Base-by-base conservation (phyloP, 2,329 filamentous ascomycete species). In the Coniosporium tulheliwenetii region DNA sequence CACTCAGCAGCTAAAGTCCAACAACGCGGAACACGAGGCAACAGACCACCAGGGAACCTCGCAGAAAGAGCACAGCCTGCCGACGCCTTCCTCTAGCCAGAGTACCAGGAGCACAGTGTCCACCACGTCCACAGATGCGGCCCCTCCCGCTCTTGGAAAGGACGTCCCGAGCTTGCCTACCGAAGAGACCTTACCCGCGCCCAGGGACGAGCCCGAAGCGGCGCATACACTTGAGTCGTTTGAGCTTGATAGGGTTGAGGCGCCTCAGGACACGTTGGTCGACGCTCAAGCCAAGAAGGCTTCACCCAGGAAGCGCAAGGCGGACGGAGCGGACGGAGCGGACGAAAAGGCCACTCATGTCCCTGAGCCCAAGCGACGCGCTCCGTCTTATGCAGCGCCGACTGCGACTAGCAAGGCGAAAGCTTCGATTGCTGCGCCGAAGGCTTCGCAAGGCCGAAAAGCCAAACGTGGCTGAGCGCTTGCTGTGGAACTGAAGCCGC, bases 321-420 rank as follows among this genome's bases (percentile, higher is more conserved):
- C 48, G 10, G 36, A 43, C 12, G 45, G 57, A 40, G 48, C 50
- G n/a, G 44, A 36, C 14, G 47, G 45, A 8, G 48, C 36, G 5
- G 36, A 37, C 10, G 35, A 10, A 10, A 2, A 9, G 15, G 37
- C 41, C 2, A 26, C 39, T 7, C 51, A 50, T 10, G 38, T 41
- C 5, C 19, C 19, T 26, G 38, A 48, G 2, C 56, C 57, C 43
- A 59, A 56, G 48, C 50, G 55, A 30, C 41, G 45, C 1, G 52
- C 53, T 10, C 47, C 48, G 34, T 54, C 52, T 10, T 61, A 53
- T 38, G 55, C 57, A 13, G 55, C 58, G 12, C 54, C 59, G 7
- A 62, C 59, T 9, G 54, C 57, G 36, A 52, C 56, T 40, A 60
- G 56, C 40, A 53, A 56, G 39, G 54, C 53, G 14, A 51, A 46